Conservation (phyloP, 2,329 filamentous ascomycete species). For the Knufia petricola region DNA sequence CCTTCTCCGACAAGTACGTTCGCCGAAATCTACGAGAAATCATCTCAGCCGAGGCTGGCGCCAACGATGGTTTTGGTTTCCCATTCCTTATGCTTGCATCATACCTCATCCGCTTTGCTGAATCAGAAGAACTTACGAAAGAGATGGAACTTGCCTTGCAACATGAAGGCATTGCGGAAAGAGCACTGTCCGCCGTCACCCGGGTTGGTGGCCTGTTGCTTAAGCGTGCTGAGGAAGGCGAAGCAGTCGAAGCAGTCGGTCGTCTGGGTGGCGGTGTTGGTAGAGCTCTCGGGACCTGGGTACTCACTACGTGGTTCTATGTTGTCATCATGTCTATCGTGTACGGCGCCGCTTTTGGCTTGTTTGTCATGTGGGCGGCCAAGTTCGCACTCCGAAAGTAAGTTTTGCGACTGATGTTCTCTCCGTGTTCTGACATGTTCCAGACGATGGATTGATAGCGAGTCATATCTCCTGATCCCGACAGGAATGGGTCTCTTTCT, state of each 20-base stretch:
- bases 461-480: constrained; percentile 46
- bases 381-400: constrained; percentile 31
- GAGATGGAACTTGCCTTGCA: constrained; percentile 13
- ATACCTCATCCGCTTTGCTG: constrained; percentile 47
- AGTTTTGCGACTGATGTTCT: not conserved
- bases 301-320: constrained; percentile 52
- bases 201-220: constrained; percentile 22
- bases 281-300: constrained; percentile 47
- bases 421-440: too few species aligned
- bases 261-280: constrained; percentile 44
- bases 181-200: constrained; percentile 15
- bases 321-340: constrained; percentile 45
- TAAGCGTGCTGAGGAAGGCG: constrained; percentile 9
- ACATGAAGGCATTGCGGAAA: constrained; percentile 20
- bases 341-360: constrained; percentile 46
- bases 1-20: constrained; percentile 54
- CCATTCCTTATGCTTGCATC: constrained; percentile 52
- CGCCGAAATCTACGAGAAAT: constrained; percentile 49
- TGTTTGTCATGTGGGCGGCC: constrained; percentile 38
- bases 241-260: constrained; percentile 39
- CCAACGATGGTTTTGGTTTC: constrained; percentile 55
- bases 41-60: constrained; percentile 53
- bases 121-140: constrained; percentile 24
- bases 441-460: constrained; percentile 47
- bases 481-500: constrained; percentile 47